These are phyloP conservation scores for Saccharum spontaneum DNA, from an alignment of 176 grass and related monocot species.

Conservation along the genomic window DNA sequence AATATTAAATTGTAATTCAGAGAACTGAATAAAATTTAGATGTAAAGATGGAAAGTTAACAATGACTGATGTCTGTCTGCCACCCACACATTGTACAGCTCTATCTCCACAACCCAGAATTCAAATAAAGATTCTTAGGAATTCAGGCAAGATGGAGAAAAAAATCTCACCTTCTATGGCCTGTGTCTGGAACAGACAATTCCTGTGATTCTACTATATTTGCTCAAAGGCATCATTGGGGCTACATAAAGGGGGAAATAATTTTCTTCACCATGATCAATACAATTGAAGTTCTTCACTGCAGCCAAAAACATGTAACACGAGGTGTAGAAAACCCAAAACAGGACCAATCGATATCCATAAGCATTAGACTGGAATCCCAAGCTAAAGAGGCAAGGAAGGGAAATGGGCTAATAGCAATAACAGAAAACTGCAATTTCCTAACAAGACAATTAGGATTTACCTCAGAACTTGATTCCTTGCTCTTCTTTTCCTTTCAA, in stretches of 20 bases:
- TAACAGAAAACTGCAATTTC: neutral
- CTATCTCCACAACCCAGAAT: neutral
- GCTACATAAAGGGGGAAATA: neutral
- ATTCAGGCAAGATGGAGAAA: neutral
- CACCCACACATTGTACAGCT: neutral
- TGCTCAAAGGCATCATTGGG: neutral
- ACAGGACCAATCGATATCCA: neutral
- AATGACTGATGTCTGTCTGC: neutral
- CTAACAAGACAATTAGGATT: neutral
- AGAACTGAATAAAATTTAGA: neutral
- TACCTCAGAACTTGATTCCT: constrained; percentile 6
- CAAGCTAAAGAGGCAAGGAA: neutral
- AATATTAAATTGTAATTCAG: neutral
- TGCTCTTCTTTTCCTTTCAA: neutral
- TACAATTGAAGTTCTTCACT: neutral
- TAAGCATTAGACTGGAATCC: neutral
- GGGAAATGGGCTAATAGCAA: neutral
- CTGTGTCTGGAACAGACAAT: neutral
- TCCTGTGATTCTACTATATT: neutral
- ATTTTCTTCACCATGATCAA: neutral
- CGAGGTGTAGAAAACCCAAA: neutral
- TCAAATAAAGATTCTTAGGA: neutral
- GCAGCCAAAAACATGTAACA: neutral
- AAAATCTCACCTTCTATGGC: neutral
- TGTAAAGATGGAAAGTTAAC: neutral